phyloP scores from a whole-genome alignment of 495 filamentous ascomycete genomes.

The Massariosphaeria phaeospora region DNA sequence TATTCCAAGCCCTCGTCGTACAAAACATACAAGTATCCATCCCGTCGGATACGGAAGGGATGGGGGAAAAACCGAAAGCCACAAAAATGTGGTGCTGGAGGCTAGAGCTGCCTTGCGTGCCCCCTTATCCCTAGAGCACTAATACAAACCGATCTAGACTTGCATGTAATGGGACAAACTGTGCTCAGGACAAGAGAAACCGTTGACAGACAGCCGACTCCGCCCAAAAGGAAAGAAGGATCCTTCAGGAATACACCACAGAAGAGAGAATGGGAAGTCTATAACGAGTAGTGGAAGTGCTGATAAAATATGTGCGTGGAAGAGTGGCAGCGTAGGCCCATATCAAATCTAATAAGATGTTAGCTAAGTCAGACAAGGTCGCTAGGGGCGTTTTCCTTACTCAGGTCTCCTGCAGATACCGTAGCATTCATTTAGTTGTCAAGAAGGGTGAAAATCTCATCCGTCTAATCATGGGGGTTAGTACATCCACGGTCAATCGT shows the following conservation, averaged over 20 bases:
- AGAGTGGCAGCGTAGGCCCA: not conserved
- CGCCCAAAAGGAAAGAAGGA: slow-evolving; percentile 11
- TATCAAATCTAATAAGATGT: too few relatives aligned
- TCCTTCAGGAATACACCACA: slow-evolving; percentile 18
- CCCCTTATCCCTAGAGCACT: slow-evolving; percentile 7
- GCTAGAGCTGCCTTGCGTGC: slow-evolving; percentile 7
- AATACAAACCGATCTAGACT: slow-evolving; percentile 10
- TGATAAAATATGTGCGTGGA: not conserved
- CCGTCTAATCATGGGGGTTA: slow-evolving; percentile 1
- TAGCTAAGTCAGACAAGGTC: too few relatives aligned
- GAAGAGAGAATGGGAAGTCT: not conserved
- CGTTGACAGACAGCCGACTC: slow-evolving; percentile 4
- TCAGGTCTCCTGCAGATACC: too few relatives aligned
- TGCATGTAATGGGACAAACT: slow-evolving; percentile 3
- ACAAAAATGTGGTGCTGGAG: slow-evolving; percentile 9
- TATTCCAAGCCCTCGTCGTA: too few relatives aligned
- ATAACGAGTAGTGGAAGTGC: slow-evolving; percentile 1
- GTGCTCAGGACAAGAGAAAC: slow-evolving; percentile 13
- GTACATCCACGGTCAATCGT: not conserved
- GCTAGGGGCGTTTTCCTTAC: too few relatives aligned
- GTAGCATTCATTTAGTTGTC: slow-evolving; percentile 4
- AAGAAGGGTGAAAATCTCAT: not conserved
- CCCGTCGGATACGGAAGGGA: not conserved
- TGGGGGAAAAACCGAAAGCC: slow-evolving; percentile 3
- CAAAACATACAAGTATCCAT: too few relatives aligned